Evolutionary conservation across 495 filamentous ascomycete species (phyloP), one percentile per base, ranked within the genome.

Genomic region (Diplogelasinospora grovesii): DNA sequence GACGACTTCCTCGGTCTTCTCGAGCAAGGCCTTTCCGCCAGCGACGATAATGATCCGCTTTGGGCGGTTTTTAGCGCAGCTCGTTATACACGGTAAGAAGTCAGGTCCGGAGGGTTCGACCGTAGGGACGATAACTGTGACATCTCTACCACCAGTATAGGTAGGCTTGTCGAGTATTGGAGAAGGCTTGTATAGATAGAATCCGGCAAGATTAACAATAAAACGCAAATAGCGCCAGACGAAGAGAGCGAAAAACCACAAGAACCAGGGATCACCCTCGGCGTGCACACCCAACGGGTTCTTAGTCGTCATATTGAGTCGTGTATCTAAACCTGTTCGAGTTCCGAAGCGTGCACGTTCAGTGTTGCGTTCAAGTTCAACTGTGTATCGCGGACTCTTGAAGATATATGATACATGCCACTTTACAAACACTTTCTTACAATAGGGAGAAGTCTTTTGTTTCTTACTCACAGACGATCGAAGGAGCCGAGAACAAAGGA

Each of bases 61-160:
- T 4, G 67, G 66, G 3, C 22, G 5, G 40, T 65, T 69, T 0
- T 32, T 11, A 4, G 64, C 46, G 15, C 60, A 58, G 0, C 55
- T 53, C 3, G 22, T 16, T 7, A 73, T 16, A 19, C 60, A 64
- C 11, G 61, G 57, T 10, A 28, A 24, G 36, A 71, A 69, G 23
- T 56, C 48, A 0, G n/a, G 25, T n/a, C 52, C 53, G 0, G 37
- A 16, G 1, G 60, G 57, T 29, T 70, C 60, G 19, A 76, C 59
- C n/a, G 71, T 75, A 1, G 75, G 74, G 18, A 79, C 54, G 30
- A 79, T 66, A 31, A 76, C 69, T 2, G 73, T 75, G 47, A 77
- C 73, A 48, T 78, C 70, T 8, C 29, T 48, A 13, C 52, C 33
- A 13, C 63, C 52, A 9, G 34, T 57, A 46, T 69, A 64, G 11